Conservation (phyloP, 1,284 basidiomycete genomes). For the Sanghuangporus baumii region DNA sequence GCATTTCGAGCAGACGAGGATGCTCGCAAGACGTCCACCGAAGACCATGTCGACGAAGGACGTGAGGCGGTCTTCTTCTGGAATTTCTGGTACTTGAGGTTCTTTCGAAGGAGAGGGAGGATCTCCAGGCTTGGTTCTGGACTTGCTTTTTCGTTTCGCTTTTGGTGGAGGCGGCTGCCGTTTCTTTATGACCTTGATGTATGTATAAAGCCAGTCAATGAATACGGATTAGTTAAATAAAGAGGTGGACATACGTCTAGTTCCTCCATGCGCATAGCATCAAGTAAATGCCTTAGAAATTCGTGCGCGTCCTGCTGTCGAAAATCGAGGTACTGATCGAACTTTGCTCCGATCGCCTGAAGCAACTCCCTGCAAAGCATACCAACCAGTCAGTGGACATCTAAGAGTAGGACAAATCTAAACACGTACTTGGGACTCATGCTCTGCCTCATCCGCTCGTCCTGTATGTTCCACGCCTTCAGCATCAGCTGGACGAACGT, state of each 20-base stretch:
- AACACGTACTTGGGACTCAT: conserved; percentile 59
- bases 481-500: conserved; percentile 34
- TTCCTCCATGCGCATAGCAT: conserved; percentile 95
- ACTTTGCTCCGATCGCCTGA: conserved; percentile 70
- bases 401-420: background rate
- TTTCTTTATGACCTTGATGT: conserved; percentile 67
- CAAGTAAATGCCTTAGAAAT: conserved; percentile 82
- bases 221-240: background rate
- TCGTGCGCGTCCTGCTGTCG: conserved; percentile 95
- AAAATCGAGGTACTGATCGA: conserved; percentile 90
- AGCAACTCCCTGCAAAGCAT: conserved; percentile 45
- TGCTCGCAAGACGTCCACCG: conserved; percentile 80
- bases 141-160: conserved; percentile 8
- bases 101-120: background rate
- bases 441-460: conserved; percentile 39
- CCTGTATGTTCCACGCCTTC: conserved; percentile 57
- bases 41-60: conserved; percentile 89
- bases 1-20: conserved; percentile 92
- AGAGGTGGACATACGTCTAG: conserved; percentile 59
- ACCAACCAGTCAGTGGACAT: conserved; percentile 7
- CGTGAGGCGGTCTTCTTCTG: conserved; percentile 44
- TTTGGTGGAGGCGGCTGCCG: conserved; percentile 44
- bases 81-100: conserved; percentile 13
- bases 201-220: background rate
- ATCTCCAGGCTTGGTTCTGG: background rate